phyloP scores from a whole-genome alignment of 306 rosid species.

The Vigna hirtella region DNA sequence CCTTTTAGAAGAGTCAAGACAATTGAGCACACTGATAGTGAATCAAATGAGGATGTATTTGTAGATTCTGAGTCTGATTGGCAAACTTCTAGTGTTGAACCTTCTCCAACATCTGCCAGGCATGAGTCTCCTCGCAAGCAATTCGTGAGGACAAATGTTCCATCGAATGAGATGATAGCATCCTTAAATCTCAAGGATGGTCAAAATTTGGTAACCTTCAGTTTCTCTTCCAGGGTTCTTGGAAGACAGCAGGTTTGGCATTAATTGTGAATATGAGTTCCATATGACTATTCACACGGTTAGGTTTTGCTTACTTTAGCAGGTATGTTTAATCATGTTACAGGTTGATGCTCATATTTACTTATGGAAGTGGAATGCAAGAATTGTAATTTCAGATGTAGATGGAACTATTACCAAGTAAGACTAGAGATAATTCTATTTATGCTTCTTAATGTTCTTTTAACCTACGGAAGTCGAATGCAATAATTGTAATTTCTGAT shows the following conservation, averaged over 20 bases:
- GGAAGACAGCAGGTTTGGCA: slow-evolving; percentile 83
- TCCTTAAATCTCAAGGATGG: slow-evolving; percentile 96
- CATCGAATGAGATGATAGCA: slow-evolving; percentile 91
- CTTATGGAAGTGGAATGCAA: slow-evolving; percentile 97
- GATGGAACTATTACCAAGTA: slow-evolving; percentile 99
- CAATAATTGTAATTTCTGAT: slow-evolving; percentile 85
- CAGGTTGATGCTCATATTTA: slow-evolving; percentile 99
- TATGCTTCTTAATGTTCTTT: slow-evolving; percentile 28
- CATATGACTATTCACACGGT: slow-evolving; percentile 6
- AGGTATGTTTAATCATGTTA: slow-evolving; percentile 41
- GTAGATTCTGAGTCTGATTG: slow-evolving; percentile 80
- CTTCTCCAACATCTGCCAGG: slow-evolving; percentile 51
- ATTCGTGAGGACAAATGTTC: slow-evolving; percentile 87
- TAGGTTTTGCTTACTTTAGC: slow-evolving; percentile 21
- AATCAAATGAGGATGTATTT: slow-evolving; percentile 81
- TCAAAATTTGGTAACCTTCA: slow-evolving; percentile 87
- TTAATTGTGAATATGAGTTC: slow-evolving; percentile 43
- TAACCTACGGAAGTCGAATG: neutral
- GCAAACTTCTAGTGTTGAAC: slow-evolving; percentile 48
- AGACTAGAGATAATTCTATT: slow-evolving; percentile 46
- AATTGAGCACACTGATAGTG: slow-evolving; percentile 73
- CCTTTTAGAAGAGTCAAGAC: slow-evolving; percentile 92
- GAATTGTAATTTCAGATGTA: slow-evolving; percentile 94
- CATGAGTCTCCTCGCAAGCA: slow-evolving; percentile 71
- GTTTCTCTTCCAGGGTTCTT: slow-evolving; percentile 89